phyloP scores from a whole-genome alignment of 768 basidiomycete species.

The Hygrophorus russula region DNA sequence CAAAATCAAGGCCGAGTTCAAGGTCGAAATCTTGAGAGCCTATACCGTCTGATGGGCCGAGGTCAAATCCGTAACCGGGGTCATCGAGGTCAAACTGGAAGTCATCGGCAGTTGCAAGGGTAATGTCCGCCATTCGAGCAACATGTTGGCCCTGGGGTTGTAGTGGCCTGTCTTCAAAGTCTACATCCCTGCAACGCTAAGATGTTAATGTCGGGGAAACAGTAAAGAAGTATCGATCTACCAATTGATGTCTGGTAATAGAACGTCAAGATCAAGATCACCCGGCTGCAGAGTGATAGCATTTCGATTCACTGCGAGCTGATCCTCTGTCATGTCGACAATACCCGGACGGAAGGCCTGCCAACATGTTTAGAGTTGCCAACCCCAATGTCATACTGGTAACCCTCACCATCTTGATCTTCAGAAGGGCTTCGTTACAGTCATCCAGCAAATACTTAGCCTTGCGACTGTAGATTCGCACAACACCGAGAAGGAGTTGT shows the following conservation, averaged over 20 bases:
- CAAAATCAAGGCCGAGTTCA: slow-evolving; percentile 73
- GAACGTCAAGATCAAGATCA: slow-evolving; percentile 69
- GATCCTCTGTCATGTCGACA: slow-evolving; percentile 94
- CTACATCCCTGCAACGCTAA: slow-evolving; percentile 50
- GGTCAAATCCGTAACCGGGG: slow-evolving; percentile 46
- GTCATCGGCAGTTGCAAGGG: slow-evolving; percentile 68
- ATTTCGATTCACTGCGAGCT: slow-evolving; percentile 75
- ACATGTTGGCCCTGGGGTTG: slow-evolving; percentile 68
- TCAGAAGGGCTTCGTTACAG: slow-evolving; percentile 90
- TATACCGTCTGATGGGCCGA: slow-evolving; percentile 72
- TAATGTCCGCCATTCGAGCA: slow-evolving; percentile 81
- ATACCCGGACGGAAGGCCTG: slow-evolving; percentile 92
- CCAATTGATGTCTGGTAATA: slow-evolving; percentile 78
- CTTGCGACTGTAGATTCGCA: slow-evolving; percentile 95
- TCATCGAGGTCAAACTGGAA: slow-evolving; percentile 58
- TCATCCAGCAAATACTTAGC: slow-evolving; percentile 97
- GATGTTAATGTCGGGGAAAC: neutral
- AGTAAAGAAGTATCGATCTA: slow-evolving; percentile 19
- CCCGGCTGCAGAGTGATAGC: slow-evolving; percentile 79
- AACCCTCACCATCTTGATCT: slow-evolving; percentile 81
- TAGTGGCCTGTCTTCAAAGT: slow-evolving; percentile 60
- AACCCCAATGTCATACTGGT: neutral
- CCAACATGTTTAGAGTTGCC: slow-evolving; percentile 3
- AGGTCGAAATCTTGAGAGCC: slow-evolving; percentile 78
- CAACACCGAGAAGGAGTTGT: slow-evolving; percentile 91